phyloP scores from a whole-genome alignment of 2,329 filamentous ascomycete species.

The Cordyceps farinosa region DNA sequence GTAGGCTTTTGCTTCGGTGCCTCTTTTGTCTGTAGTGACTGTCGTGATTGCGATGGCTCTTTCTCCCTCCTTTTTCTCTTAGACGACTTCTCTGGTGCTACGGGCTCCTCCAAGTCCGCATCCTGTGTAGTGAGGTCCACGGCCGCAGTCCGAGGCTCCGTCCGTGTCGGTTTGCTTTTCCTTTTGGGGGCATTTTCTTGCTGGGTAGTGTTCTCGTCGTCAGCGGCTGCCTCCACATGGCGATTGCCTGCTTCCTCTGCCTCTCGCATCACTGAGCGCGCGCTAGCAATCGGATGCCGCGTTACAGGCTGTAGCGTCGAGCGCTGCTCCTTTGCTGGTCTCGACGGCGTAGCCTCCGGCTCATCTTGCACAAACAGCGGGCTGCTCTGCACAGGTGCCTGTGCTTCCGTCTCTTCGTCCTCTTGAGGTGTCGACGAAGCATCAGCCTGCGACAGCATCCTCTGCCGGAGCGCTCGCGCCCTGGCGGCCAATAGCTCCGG shows the following conservation, averaged over 20 bases:
- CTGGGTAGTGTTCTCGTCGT: background rate
- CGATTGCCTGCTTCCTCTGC: background rate
- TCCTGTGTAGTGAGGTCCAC: background rate
- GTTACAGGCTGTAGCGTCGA: background rate
- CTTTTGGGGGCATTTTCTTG: background rate
- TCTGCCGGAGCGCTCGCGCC: slow-evolving; percentile 23
- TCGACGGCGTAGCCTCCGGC: background rate
- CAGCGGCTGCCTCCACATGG: background rate
- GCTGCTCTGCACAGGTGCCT: background rate
- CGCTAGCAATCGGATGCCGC: slow-evolving; percentile 3
- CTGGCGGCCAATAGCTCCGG: slow-evolving; percentile 19
- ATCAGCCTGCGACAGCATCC: slow-evolving; percentile 20
- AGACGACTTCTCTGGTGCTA: background rate
- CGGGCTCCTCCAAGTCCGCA: background rate
- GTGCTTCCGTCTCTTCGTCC: background rate
- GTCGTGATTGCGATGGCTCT: background rate
- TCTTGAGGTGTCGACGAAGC: slow-evolving; percentile 1
- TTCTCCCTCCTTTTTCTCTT: background rate
- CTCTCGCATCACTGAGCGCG: slow-evolving; percentile 4
- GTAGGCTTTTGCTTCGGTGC: background rate
- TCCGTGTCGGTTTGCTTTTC: background rate
- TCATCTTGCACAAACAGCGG: background rate
- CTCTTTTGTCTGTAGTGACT: background rate
- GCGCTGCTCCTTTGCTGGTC: background rate
- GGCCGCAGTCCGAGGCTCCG: background rate